Evolutionary conservation across 768 basidiomycete genomes (phyloP).

Genomic region (Mycena haematopus): DNA sequence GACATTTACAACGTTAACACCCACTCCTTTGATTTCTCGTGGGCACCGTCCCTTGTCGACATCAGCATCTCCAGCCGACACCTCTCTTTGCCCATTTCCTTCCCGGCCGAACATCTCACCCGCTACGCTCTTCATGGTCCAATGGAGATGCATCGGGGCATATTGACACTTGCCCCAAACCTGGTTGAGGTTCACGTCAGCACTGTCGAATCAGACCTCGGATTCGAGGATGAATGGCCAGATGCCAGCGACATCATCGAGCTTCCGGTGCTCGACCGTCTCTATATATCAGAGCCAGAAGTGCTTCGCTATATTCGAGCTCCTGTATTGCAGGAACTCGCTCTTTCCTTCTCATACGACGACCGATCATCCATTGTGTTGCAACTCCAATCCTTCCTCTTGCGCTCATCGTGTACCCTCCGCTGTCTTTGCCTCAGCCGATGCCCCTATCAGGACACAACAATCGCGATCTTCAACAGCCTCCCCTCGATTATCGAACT

Average conservation of each 20-base stretch:
- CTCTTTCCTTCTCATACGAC: too few relatives aligned
- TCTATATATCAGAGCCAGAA: background rate
- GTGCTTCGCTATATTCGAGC: background rate
- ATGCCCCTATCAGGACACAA: background rate
- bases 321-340: background rate
- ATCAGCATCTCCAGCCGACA: background rate
- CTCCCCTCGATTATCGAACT: background rate
- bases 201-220: too few relatives aligned
- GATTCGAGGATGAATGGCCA: background rate
- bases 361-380: background rate
- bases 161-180: background rate
- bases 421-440: background rate
- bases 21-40: background rate
- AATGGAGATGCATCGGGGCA: background rate
- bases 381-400: background rate
- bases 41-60: background rate
- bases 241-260: background rate
- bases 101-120: background rate
- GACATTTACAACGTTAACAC: too few relatives aligned
- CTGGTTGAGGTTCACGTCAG: background rate
- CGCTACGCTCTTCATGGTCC: background rate
- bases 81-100: background rate
- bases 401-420: background rate
- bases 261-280: background rate
- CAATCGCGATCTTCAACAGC: background rate